A percentile compares a stretch with the other conserved stretches of the same genome.
These are phyloP conservation scores for Acmispon strigosus DNA, from an alignment of 306 rosid genomes.

Conservation along the genomic window DNA sequence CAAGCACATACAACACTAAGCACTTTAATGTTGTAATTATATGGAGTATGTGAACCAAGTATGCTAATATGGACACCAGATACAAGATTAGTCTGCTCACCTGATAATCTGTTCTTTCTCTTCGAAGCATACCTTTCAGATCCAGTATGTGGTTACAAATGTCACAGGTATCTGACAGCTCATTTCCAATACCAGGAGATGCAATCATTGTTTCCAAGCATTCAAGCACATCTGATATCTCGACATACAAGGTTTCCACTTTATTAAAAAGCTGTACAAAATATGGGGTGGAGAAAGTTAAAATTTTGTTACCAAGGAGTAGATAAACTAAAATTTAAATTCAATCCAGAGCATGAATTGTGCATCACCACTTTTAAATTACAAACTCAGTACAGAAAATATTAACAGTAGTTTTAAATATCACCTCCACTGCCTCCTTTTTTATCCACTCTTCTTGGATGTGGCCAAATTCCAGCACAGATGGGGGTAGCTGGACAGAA, in stretches of 20 bases:
- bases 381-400: slow-evolving; percentile 8
- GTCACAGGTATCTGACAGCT: slow-evolving; percentile 38
- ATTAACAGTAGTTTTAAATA: slow-evolving; percentile 1
- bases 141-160: slow-evolving; percentile 50
- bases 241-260: slow-evolving; percentile 65
- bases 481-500: slow-evolving; percentile 82
- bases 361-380: slow-evolving; percentile 6
- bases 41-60: background rate
- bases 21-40: background rate
- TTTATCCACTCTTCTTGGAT: slow-evolving; percentile 64
- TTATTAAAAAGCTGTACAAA: slow-evolving; percentile 55
- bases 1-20: slow-evolving; percentile 5
- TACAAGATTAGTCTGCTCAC: slow-evolving; percentile 40
- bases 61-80: background rate
- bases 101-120: slow-evolving; percentile 65
- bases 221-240: slow-evolving; percentile 69
- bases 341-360: background rate
- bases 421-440: slow-evolving; percentile 82
- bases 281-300: slow-evolving; percentile 2
- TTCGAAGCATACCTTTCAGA: slow-evolving; percentile 63
- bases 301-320: slow-evolving; percentile 1
- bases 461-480: slow-evolving; percentile 69
- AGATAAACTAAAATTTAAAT: background rate
- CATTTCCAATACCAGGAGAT: slow-evolving; percentile 35
- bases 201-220: slow-evolving; percentile 48